phyloP scores from a whole-genome alignment of 106 monocot genomes.

The Platanthera guangdongensis region DNA sequence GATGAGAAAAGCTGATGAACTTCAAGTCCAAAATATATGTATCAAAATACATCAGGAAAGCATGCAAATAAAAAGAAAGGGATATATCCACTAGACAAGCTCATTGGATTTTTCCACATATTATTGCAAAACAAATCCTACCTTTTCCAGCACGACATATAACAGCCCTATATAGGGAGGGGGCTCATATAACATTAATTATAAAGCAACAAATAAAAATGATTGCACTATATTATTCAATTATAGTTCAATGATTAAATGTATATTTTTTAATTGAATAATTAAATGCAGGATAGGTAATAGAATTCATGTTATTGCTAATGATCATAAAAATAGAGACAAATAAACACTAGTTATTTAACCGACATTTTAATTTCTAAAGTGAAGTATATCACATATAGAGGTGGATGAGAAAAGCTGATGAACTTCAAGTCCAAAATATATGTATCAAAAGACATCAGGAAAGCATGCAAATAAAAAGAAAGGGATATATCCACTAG shows the following conservation, averaged over 20 bases:
- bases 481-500: not conserved
- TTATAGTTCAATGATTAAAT: too few species aligned
- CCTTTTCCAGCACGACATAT: slow-evolving; percentile 23
- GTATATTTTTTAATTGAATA: too few species aligned
- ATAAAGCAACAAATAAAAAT: too few species aligned
- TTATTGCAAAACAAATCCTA: not conserved
- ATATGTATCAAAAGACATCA: not conserved
- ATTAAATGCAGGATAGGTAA: too few species aligned
- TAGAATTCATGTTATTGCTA: too few species aligned
- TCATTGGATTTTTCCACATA: not conserved
- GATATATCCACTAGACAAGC: not conserved
- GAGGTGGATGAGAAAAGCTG: not conserved
- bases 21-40: not conserved
- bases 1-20: not conserved
- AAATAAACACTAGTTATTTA: too few species aligned
- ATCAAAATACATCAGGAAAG: not conserved
- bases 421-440: not conserved
- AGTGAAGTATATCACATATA: not conserved
- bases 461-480: not conserved
- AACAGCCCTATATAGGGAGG: not conserved
- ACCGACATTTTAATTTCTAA: too few species aligned
- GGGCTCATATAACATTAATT: too few species aligned
- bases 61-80: not conserved
- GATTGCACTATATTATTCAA: too few species aligned
- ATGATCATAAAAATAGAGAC: too few species aligned